These are phyloP conservation scores for Helminthosporium solani DNA, from an alignment of 2,329 filamentous ascomycete genomes.

Conservation along the genomic window DNA sequence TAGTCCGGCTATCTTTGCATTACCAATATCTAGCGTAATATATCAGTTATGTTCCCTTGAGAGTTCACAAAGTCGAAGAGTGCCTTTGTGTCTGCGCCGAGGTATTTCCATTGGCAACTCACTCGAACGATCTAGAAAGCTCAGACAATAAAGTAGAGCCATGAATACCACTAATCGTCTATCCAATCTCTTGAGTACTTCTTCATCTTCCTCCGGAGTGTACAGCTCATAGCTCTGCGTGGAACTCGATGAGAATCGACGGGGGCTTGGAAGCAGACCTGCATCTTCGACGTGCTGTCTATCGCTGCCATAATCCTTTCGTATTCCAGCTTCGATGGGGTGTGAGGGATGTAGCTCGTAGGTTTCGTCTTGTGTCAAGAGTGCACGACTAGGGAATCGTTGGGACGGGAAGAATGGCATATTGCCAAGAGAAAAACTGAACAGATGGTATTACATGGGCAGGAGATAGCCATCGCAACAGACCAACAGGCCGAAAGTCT, in stretches of 20 bases:
- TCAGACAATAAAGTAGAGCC: constrained; percentile 78
- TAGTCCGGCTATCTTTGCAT: constrained; percentile 63
- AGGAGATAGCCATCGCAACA: too few species aligned
- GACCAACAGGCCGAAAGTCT: too few species aligned
- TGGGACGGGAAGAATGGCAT: too few species aligned
- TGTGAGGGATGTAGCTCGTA: constrained; percentile 29
- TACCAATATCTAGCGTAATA: constrained; percentile 54
- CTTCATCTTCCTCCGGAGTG: constrained; percentile 68
- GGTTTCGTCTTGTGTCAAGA: constrained; percentile 10
- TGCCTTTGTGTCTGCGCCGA: too few species aligned
- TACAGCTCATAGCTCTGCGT: constrained; percentile 54
- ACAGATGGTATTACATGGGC: too few species aligned
- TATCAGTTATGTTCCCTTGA: background rate
- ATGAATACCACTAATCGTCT: constrained; percentile 76
- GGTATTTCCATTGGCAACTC: too few species aligned
- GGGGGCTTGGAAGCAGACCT: constrained; percentile 16
- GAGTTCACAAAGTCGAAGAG: background rate
- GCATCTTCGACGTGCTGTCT: constrained; percentile 26
- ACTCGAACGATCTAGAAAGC: constrained; percentile 86
- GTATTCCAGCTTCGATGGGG: constrained; percentile 2
- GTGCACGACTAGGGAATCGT: too few species aligned
- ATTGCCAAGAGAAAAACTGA: too few species aligned
- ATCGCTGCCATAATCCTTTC: background rate
- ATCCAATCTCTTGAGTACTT: constrained; percentile 75
- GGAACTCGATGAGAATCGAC: constrained; percentile 26